Evolutionary conservation across 2,329 filamentous ascomycete genomes (phyloP), one percentile per base, ranked within the genome.

Genomic region (Bretziella fagacearum): DNA sequence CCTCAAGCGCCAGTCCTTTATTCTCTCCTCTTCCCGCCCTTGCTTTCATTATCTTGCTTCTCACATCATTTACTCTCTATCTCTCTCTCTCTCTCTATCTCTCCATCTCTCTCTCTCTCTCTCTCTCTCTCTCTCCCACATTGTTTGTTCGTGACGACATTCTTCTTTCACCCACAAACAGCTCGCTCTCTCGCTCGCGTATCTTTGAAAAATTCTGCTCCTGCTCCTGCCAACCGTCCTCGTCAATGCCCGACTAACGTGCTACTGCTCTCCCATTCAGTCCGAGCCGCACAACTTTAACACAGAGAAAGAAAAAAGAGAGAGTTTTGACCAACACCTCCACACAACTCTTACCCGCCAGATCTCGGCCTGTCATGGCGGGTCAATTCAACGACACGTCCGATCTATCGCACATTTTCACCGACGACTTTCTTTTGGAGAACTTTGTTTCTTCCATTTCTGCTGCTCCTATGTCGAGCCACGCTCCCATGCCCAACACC

Each of bases 401-500:
- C 26, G 39, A 48, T 59, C 63, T 68, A 41, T 59, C 73, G 32
- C 64, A 67, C 29, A 69, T 74, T 52, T 74, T 65, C 54, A 66
- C 70, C 51, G 71, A 75, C 59, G 63, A 69, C 51, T 63, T 65
- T 52, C 67, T 64, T 56, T 63, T 64, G 46, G 64, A 65, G 20
- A 43, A 43, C 18, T 43, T 43, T 30, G 26, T n/a, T 39, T 26
- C 41, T 17, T 17, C 27, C n/a, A n/a, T 37, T 27, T 29, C n/a
- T 51, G 54, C 61, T 35, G 58, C 64, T 5, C 65, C 66, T 32
- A 71, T 71, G 60, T 67, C 70, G 51, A 73, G 67, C 59, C 68
- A 73, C 55, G 69, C 70, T 36, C 69, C 70, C 30, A 74, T 75
- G 70, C 70, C 70, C 26, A 63, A 66, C 39, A 61, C 66, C 44